Evolutionary conservation across 805 yeast genomes (phyloP), one percentile per base, ranked within the genome.

Genomic region (Saturnispora ahearnii): DNA sequence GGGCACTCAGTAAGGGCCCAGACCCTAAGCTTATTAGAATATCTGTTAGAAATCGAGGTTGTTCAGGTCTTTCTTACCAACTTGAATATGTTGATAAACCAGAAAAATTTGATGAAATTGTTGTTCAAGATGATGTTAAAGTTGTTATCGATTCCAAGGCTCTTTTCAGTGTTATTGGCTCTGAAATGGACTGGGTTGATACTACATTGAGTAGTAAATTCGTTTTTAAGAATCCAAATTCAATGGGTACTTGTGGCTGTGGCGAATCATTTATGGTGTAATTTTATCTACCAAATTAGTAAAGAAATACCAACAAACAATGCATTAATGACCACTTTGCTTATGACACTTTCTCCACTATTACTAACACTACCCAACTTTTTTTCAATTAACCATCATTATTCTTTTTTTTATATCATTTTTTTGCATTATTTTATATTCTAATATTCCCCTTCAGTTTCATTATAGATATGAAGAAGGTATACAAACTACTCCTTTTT

Each of bases 171-270:
- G 90, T 93, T 42, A 95, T 93, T 51, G 99, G 99, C 0, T 84
- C 95, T 5, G 96, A 90, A 67, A 93, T 93, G 99, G 99, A 93
- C 68, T 93, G 96, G 96, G 73, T 87, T 45, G 98, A 93, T 62
- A 96, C 93, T 62, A 90, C 88, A 65, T 72, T 93, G 55, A 78
- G 89, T 31, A 82, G 93, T 12, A 78, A 95, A 61, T 93, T 93
- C 64, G 88, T 93, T 18, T 93, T 93, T 74, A 84, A 77, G 63
- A 93, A 93, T 66, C 99, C 99, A 55, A 93, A 93, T 69, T 85
- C 96, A 37, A 93, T 91, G 71, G 99, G 98, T 31, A 87, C 96
- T 45, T 93, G 99, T 69, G 99, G 99, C 11, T 93, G 99, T 67
- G 99, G 99, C 49, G 99, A 93, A 71, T 87, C 96, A 5, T 93